Conservation (phyloP, 2,329 filamentous ascomycete genomes). For the Phyllosticta ampelicida region DNA sequence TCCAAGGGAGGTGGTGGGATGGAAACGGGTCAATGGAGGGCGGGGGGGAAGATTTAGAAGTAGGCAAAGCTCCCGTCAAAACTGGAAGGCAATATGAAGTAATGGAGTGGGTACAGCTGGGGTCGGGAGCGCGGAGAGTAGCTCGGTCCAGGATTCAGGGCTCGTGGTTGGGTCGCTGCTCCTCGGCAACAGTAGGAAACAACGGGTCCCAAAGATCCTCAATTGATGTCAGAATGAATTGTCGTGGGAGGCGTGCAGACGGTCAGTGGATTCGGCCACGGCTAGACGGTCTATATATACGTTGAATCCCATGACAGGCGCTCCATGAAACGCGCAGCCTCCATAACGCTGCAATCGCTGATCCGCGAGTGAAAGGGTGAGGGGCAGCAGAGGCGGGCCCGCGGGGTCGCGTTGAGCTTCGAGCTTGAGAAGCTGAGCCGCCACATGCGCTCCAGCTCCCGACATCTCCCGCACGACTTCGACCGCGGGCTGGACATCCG, state of each 20-base stretch:
- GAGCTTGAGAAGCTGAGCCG: background rate
- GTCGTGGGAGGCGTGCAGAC: background rate
- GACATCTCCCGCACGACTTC: background rate
- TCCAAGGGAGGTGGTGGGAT: background rate
- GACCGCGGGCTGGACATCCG: background rate
- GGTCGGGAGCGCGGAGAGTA: conserved; percentile 9
- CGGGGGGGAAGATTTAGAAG: conserved; percentile 3
- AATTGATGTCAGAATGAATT: conserved; percentile 8
- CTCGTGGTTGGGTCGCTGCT: conserved; percentile 8
- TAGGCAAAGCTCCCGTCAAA: conserved; percentile 1
- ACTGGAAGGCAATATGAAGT: conserved; percentile 7
- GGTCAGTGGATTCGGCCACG: background rate
- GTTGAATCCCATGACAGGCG: background rate
- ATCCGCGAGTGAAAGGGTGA: background rate
- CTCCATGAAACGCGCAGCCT: background rate
- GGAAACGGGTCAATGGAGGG: background rate
- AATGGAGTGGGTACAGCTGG: conserved; percentile 11
- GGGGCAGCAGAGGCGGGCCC: background rate
- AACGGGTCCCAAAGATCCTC: conserved; percentile 9
- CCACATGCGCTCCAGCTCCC: background rate
- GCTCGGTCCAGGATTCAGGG: conserved; percentile 6
- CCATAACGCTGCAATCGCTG: background rate
- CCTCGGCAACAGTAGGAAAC: conserved; percentile 4
- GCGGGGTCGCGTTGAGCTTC: background rate
- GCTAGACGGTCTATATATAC: background rate